These are phyloP conservation scores for Oryza rufipogon DNA, from an alignment of 176 grass and related monocot genomes.

Conservation along the genomic window DNA sequence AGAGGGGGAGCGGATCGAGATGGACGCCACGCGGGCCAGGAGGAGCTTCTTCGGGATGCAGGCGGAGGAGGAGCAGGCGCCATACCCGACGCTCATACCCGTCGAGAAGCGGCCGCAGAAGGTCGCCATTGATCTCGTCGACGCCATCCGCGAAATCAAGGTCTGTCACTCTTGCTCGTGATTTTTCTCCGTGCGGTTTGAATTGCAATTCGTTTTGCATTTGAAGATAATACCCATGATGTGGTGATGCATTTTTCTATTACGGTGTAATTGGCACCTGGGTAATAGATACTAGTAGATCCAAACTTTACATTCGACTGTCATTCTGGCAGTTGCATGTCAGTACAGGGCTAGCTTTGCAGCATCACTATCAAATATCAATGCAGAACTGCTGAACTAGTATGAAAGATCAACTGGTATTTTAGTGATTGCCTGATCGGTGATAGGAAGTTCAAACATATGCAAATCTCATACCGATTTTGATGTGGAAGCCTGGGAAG, in stretches of 20 bases:
- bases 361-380: neutral
- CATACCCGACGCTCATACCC: constrained; percentile 72
- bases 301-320: neutral
- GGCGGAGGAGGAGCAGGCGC: constrained; percentile 63
- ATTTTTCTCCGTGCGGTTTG: neutral
- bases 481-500: neutral
- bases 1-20: constrained; percentile 63
- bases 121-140: constrained; percentile 72
- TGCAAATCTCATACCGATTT: neutral
- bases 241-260: neutral
- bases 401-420: neutral
- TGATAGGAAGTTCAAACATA: neutral
- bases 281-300: neutral
- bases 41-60: constrained; percentile 59
- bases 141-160: constrained; percentile 86
- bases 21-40: constrained; percentile 25
- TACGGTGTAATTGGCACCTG: neutral
- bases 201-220: neutral
- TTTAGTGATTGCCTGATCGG: neutral
- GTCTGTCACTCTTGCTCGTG: constrained; percentile 35
- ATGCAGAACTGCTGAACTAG: neutral
- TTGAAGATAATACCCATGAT: neutral
- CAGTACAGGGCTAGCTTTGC: constrained; percentile 14
- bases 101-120: constrained; percentile 72
- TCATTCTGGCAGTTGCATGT: neutral